Evolutionary conservation across 116 monocot species (phyloP).

Genomic region (Phalaenopsis hybrid): DNA sequence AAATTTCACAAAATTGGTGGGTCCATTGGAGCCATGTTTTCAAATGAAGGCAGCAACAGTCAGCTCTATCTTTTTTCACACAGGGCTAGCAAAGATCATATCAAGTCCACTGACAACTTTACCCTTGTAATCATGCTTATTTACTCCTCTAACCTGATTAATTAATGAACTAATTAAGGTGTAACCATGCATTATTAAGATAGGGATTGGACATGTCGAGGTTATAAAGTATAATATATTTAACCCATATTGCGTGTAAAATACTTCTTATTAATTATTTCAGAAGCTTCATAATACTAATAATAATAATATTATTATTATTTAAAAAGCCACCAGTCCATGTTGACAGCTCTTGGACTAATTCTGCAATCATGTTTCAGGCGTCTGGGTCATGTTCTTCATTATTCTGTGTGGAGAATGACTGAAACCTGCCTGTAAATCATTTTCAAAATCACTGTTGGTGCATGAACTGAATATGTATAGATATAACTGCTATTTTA

Average conservation of each 20-base stretch:
- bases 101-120: not conserved
- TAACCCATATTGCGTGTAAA: slow-evolving; percentile 2
- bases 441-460: not conserved
- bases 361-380: slow-evolving; percentile 7
- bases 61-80: not conserved
- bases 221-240: not conserved
- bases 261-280: not conserved
- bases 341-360: slow-evolving; percentile 14
- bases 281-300: not conserved
- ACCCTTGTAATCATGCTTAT: not conserved
- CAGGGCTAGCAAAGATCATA: not conserved
- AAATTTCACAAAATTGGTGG: not conserved
- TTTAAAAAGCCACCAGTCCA: not conserved
- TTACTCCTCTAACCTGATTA: not conserved
- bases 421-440: not conserved
- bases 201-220: not conserved
- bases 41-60: not conserved
- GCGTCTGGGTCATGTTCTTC: not conserved
- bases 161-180: not conserved
- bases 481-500: not conserved
- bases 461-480: too few species aligned
- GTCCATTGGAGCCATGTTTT: not conserved
- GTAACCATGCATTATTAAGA: not conserved
- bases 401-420: not conserved
- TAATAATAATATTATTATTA: not conserved